Conservation (phyloP, 768 basidiomycete species). For the Grammothele lineata region DNA sequence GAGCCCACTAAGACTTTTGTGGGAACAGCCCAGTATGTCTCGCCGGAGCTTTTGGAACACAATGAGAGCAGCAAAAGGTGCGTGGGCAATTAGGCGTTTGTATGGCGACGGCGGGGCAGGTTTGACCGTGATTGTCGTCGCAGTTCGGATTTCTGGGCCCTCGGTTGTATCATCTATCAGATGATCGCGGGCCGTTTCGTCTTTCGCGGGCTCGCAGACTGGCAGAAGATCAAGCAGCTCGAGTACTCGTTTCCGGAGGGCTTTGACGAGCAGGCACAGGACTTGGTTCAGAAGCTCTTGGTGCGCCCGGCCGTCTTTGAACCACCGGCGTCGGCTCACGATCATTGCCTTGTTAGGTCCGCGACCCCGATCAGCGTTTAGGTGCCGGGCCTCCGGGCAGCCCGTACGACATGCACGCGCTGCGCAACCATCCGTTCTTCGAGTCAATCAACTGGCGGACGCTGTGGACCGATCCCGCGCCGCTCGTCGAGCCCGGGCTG, state of each 20-base stretch:
- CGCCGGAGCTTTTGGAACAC: slow-evolving; percentile 76
- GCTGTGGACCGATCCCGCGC: slow-evolving; percentile 63
- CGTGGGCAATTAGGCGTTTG: slow-evolving; percentile 5
- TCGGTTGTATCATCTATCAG: slow-evolving; percentile 92
- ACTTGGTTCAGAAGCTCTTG: slow-evolving; percentile 73
- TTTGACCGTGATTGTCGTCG: neutral
- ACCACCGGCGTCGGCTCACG: neutral
- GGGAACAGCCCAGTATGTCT: slow-evolving; percentile 87
- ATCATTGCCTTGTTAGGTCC: slow-evolving; percentile 35
- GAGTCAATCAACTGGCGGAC: slow-evolving; percentile 52
- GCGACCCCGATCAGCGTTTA: slow-evolving; percentile 54
- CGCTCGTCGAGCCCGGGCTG: slow-evolving; percentile 54
- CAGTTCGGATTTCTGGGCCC: slow-evolving; percentile 93
- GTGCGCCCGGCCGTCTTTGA: slow-evolving; percentile 38
- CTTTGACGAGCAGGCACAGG: slow-evolving; percentile 78
- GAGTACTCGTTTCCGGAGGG: slow-evolving; percentile 86
- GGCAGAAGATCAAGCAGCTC: slow-evolving; percentile 87
- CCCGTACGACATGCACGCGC: slow-evolving; percentile 36
- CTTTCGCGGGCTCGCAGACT: slow-evolving; percentile 88
- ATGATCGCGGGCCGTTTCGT: slow-evolving; percentile 90
- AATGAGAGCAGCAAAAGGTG: slow-evolving; percentile 78
- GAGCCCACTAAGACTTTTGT: slow-evolving; percentile 73
- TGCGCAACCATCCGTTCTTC: slow-evolving; percentile 64
- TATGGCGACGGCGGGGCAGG: neutral
- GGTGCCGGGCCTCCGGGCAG: slow-evolving; percentile 47